phyloP scores from a whole-genome alignment of 192 early-diverging fungal genomes.

The Linderina pennispora region DNA sequence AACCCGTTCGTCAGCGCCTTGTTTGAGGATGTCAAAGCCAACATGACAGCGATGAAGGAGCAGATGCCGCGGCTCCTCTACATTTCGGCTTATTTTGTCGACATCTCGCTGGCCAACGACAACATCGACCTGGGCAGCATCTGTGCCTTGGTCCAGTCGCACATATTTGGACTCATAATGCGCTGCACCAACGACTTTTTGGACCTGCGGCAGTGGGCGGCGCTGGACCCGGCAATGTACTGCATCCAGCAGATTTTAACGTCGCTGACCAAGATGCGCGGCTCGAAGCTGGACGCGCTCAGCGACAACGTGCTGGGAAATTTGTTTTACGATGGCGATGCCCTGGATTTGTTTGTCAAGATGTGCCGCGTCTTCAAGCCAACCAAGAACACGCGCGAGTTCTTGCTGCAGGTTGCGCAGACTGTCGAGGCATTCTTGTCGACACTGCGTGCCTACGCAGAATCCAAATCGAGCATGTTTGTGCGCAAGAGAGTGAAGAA shows the following conservation, averaged over 20 bases:
- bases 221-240: conserved; percentile 39
- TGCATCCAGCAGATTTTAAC: conserved; percentile 37
- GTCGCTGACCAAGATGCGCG: conserved; percentile 28
- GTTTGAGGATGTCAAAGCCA: conserved; percentile 26
- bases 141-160: conserved; percentile 25
- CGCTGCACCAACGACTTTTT: conserved; percentile 26
- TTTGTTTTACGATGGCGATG: conserved; percentile 45
- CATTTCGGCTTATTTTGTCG: conserved; percentile 38
- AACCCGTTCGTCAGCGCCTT: conserved; percentile 32
- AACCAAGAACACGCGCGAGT: conserved; percentile 14
- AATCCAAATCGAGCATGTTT: conserved; percentile 15
- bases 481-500: conserved; percentile 22
- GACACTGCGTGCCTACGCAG: conserved; percentile 17
- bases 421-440: conserved; percentile 33
- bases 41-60: conserved; percentile 14
- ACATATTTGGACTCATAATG: conserved; percentile 33
- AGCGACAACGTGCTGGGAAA: conserved; percentile 38
- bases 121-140: conserved; percentile 37
- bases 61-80: conserved; percentile 27
- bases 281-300: conserved; percentile 27
- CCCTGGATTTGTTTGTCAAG: conserved; percentile 33
- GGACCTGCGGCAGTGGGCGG: conserved; percentile 30
- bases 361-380: conserved; percentile 37
- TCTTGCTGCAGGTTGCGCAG: conserved; percentile 29
- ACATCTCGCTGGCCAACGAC: conserved; percentile 36